Base-by-base conservation (phyloP, 2,329 filamentous ascomycete genomes). In the Fusarium pilosicola region DNA sequence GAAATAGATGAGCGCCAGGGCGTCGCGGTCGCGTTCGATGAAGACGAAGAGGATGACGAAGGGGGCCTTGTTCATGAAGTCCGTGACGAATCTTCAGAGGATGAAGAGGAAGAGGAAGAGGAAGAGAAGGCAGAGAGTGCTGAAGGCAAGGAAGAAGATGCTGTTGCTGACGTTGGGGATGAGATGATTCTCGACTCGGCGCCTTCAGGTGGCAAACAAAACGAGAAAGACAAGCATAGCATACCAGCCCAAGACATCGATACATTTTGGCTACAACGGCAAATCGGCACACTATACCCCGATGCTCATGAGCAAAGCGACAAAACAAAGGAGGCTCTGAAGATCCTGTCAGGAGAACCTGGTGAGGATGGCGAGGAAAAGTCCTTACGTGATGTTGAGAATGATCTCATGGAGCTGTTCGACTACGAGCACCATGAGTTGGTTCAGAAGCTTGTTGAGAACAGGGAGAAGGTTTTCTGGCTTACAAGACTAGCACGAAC, bases 321-420 rank as follows among this genome's bases (percentile, higher is more conserved):
- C 80, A 98, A 98, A 85, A 96, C 96, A 11, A 90, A 92, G 74
- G 89, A 94, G 75, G 95, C 95, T 1, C 87, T 99, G 61, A 90
- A 92, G 41, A 95, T 97, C 54, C 88, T 99, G 61, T 93, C 93
- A 36, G 95, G 93, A 49, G 88, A 92, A 71, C 88, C 91, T 6
- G 92, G 91, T 28, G 89, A 91, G 57, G 92, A 93, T 62, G 95
- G 93, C 22, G 92, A 96, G 68, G 94, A 97, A 78, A 95, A 94
- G 81, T 89, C 93, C 20, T 86, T 98, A 36, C 92, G 96, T 78
- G 96, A 99, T 79, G 95, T 98, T 63, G 96, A 99, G 80, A 99
- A 99, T 82, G 96, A 99, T 72, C 87, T 99, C 65, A 98, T 98
- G 93, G 96, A 98, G 78, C 88, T 99, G 1, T 98, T 99, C 77